Evolutionary conservation across 1,284 basidiomycete genomes (phyloP).

Genomic region (Cryptococcus sp.): DNA sequence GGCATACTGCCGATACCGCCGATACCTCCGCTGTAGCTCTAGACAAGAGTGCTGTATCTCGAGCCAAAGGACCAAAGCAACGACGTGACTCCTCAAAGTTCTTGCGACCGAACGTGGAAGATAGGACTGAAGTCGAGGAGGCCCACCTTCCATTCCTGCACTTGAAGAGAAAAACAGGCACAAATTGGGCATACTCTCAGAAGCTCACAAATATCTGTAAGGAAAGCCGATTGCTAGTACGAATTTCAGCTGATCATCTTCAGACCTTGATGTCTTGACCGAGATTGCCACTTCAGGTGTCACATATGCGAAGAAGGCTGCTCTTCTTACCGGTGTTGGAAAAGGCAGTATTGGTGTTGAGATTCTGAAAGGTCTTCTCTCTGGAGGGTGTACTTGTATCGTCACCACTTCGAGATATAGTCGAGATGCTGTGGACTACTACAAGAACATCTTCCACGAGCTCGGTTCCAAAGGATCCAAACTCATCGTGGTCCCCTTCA

Average conservation of each 20-base stretch:
- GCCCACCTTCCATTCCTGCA: constrained; percentile 93
- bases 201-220: constrained; percentile 82
- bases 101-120: constrained; percentile 75
- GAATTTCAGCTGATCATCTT: background rate
- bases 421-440: constrained; percentile 93
- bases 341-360: constrained; percentile 97
- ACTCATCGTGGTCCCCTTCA: constrained; percentile 96
- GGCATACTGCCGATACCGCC: constrained; percentile 54
- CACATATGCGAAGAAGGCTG: constrained; percentile 98
- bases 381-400: constrained; percentile 92
- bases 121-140: constrained; percentile 69
- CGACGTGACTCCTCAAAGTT: constrained; percentile 90
- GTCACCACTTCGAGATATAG: constrained; percentile 95
- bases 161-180: constrained; percentile 95
- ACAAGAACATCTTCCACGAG: constrained; percentile 95
- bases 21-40: constrained; percentile 5
- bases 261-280: constrained; percentile 84
- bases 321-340: constrained; percentile 93
- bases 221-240: background rate
- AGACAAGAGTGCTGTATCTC: constrained; percentile 21
- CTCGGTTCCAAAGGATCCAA: constrained; percentile 91
- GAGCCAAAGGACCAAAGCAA: constrained; percentile 36
- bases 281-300: constrained; percentile 98
- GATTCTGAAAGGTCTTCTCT: constrained; percentile 91
- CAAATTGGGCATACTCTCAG: constrained; percentile 91